phyloP scores from a whole-genome alignment of 208 protist species.

The Zelonia costaricensis region DNA sequence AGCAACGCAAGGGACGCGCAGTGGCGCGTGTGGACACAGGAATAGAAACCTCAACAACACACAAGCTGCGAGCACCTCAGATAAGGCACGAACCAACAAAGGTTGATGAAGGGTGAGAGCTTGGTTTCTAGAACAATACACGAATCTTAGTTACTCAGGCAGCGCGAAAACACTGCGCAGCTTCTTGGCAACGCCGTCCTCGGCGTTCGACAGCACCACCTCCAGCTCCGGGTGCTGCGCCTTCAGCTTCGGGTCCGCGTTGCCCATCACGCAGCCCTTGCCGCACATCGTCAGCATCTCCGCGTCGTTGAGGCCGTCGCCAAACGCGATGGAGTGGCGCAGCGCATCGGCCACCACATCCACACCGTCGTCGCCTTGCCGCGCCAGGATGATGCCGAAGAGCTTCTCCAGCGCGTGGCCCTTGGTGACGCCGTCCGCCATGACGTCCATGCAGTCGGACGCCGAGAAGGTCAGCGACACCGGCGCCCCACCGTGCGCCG shows the following conservation, averaged over 20 bases:
- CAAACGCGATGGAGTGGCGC: conserved; percentile 50
- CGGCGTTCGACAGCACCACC: conserved; percentile 37
- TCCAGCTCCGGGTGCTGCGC: conserved; percentile 38
- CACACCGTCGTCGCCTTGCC: conserved; percentile 4
- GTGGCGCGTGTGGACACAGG: too few species aligned
- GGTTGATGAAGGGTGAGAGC: not conserved
- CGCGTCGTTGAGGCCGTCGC: conserved; percentile 60
- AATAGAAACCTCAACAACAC: too few species aligned
- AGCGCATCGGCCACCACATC: conserved; percentile 22
- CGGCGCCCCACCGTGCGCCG: not conserved
- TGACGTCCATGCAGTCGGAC: conserved; percentile 41
- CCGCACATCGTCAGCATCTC: conserved; percentile 44
- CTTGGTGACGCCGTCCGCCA: conserved; percentile 39
- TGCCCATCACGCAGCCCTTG: conserved; percentile 59
- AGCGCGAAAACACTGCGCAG: conserved; percentile 41
- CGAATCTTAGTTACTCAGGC: too few species aligned
- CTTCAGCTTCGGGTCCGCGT: conserved; percentile 42
- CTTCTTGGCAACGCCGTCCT: conserved; percentile 56
- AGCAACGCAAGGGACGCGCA: too few species aligned
- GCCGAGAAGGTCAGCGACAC: conserved; percentile 38
- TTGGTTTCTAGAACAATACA: too few species aligned
- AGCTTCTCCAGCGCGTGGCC: conserved; percentile 27
- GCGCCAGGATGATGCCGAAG: conserved; percentile 13
- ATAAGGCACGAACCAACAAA: too few species aligned
- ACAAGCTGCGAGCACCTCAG: too few species aligned